Base-by-base conservation (phyloP, 352 stramenopile genomes). In the Phytophthora niederhauseri region DNA sequence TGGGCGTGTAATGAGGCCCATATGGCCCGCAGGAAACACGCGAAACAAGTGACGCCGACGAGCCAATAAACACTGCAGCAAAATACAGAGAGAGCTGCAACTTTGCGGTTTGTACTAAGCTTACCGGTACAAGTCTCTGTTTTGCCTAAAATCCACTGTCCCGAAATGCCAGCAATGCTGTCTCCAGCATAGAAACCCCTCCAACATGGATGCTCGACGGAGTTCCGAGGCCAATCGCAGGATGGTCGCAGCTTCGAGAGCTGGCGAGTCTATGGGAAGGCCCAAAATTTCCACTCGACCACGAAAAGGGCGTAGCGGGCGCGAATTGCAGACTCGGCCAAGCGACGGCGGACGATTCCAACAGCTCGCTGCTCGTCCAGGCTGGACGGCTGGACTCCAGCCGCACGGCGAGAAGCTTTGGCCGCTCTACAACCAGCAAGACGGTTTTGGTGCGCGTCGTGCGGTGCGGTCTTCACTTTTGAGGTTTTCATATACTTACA, bases 1-100 rank as follows among this genome's bases (percentile, higher is more conserved):
- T 66, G 60, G 50, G 60, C 15, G 11, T 55, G n/a, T 7, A 17
- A 43, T 26, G 11, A 7, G 19, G 28, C 28, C 56, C 64, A 70
- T 59, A 49, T 70, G 63, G 55, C 48, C 15, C 1, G 48, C n/a
- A 26, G 64, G 64, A 70, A 66, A 19, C 19, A 57, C 51, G 61
- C 61, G 38, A 61, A 67, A 61, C 15, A 28, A 20, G 14, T 19
- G 15, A 19, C 52, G 12, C 9, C 2, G 52, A 59, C 52, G 61
- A 49, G 62, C 30, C 45, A 43, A 9, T 41, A 7, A 8, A 41
- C 34, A 41, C 34, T 41, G 17, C 59, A 15, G 52, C 48, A 53
- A 58, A 22, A n/a, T 41, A n/a, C 17, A 24, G 2, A 6, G 11
- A 43, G 8, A 12, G 36, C 36, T 43, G 36, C n/a, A n/a, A n/a